Evolutionary conservation across 441 rosid species (phyloP), one percentile per base, ranked within the genome.

Genomic region (Adansonia madagascariensis): DNA sequence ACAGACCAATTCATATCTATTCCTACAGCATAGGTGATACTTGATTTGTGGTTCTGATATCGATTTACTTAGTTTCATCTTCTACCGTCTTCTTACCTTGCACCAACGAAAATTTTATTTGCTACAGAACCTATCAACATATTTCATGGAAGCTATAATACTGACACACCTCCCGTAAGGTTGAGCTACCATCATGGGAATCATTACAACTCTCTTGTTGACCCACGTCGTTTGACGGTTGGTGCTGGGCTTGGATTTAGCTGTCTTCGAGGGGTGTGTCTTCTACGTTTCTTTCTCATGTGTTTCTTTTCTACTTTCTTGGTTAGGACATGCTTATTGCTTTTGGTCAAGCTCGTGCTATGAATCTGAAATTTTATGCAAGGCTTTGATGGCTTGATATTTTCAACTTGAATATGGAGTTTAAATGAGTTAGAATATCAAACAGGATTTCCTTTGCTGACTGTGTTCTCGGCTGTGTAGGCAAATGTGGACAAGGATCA

Each of bases 241-340:
- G 98, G 99, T 81, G 98, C 98, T 9, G 99, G 98, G 64, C 98
- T 94, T 73, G 99, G 99, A 79, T 94, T 94, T 86, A 84, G 97
- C 88, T 87, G 91, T 84, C 98, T 96, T 69, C 90, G 83, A 78
- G 99, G 98, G 94, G 98, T 96, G 76, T 22, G 88, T 77, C 18
- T 72, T 77, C 18, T 72, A 8, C 69, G 41, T 79, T 67, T 6
- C 35, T 72, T 76, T 72, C 52, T 17, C 60, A 8, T 27, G 9
- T 50, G 11, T 18, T 10, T 0, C 4, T 47, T 57, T 55, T 24
- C 44, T 24, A 6, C 60, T 61, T 56, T 18, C 10, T 35, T 8
- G 35, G 35, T 39, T 72, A 39, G 52, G 12, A 56, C 75, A 72
- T 55, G 52, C 17, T 35, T 55, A 35, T 71, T 35, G 61, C 44